A percentile compares a stretch with the other conserved stretches of the same genome.
These are phyloP conservation scores for Aspergillus asperescens DNA, from an alignment of 495 filamentous ascomycete genomes.

Conservation along the genomic window DNA sequence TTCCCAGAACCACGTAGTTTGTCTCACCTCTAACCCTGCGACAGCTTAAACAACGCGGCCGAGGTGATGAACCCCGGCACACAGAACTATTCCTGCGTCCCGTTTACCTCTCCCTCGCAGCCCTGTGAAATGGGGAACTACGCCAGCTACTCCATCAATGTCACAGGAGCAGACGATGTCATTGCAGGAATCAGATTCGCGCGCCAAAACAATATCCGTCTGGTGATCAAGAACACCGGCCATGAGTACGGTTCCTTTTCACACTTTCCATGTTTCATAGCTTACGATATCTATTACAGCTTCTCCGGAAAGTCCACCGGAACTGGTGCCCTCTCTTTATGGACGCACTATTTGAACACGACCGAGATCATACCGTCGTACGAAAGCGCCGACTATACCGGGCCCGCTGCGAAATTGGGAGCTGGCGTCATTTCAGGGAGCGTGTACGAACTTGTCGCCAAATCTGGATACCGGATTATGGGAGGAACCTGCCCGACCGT, in stretches of 20 bases:
- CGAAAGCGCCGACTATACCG: not conserved
- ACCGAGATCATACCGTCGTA: not conserved
- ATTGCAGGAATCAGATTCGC: constrained; percentile 42
- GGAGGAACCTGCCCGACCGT: constrained; percentile 23
- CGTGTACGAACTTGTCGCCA: constrained; percentile 21
- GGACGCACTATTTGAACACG: not conserved
- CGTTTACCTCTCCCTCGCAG: not conserved
- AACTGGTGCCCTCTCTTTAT: not conserved
- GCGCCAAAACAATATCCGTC: constrained; percentile 46
- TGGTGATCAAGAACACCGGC: constrained; percentile 58
- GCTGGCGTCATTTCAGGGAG: not conserved
- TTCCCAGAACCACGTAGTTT: no score
- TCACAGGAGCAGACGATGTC: constrained; percentile 22
- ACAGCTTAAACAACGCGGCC: no score
- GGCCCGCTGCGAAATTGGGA: not conserved
- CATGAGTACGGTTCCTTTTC: constrained; percentile 33
- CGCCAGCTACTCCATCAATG: constrained; percentile 29
- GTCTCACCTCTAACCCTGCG: no score
- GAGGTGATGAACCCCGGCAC: no score
- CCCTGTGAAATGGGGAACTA: constrained; percentile 15
- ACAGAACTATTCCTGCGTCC: no score
- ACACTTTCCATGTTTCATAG: constrained; percentile 30
- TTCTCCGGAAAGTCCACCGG: constrained; percentile 19
- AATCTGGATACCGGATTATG: constrained; percentile 30
- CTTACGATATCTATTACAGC: constrained; percentile 30